Conservation (phyloP, 305 asterid species). For the Fraxinus angustifolia region DNA sequence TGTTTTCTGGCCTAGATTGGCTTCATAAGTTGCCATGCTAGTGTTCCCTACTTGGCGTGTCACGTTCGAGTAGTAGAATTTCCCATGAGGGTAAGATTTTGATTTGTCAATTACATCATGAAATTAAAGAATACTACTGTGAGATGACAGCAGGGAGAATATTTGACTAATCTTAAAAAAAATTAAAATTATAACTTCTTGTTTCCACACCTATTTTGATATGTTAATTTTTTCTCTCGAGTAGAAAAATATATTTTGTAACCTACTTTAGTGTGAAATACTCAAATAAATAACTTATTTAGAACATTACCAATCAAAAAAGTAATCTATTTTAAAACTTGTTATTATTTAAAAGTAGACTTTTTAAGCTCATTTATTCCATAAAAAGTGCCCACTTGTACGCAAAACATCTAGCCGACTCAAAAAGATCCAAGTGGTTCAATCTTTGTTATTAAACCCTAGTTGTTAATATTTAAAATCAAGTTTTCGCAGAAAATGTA, state of each 20-base stretch:
- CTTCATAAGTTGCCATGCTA: constrained; percentile 80
- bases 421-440: background rate
- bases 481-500: background rate
- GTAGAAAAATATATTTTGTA: background rate
- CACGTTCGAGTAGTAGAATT: constrained; percentile 75
- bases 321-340: background rate
- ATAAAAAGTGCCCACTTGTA: background rate
- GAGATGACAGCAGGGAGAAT: background rate
- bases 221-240: background rate
- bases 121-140: background rate
- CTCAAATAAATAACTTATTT: background rate
- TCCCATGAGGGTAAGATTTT: constrained; percentile 52
- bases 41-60: constrained; percentile 73
- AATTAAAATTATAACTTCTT: background rate
- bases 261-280: background rate
- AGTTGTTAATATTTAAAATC: background rate
- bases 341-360: background rate
- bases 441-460: background rate
- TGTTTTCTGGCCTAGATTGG: constrained; percentile 81
- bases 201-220: background rate
- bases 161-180: background rate
- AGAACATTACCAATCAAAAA: background rate
- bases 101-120: constrained; percentile 76
- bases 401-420: background rate
- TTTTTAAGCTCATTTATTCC: background rate